phyloP scores from a whole-genome alignment of 1,139 yeast genomes.

The Zygosaccharomyces pseudobailii region DNA sequence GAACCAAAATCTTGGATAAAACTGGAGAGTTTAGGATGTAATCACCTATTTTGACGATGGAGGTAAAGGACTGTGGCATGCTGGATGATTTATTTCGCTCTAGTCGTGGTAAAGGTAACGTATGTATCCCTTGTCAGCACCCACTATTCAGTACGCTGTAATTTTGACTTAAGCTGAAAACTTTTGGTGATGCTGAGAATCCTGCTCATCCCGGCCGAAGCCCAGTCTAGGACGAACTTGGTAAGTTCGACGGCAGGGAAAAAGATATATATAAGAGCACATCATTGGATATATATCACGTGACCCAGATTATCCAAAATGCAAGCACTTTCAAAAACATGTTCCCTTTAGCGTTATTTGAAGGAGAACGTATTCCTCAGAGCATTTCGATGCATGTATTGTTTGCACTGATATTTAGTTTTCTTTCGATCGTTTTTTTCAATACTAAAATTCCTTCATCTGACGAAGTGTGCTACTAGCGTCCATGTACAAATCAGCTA shows the following conservation, averaged over 20 bases:
- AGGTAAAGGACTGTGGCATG: conserved; percentile 54
- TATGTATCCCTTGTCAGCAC: too few species aligned
- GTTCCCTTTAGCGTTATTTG: too few species aligned
- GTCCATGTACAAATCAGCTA: too few species aligned
- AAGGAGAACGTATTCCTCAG: too few species aligned
- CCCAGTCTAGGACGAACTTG: not conserved
- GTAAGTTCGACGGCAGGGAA: not conserved
- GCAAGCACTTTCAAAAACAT: too few species aligned
- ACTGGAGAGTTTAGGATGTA: conserved; percentile 77
- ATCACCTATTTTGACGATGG: conserved; percentile 77
- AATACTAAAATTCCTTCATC: too few species aligned
- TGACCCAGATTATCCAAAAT: not conserved
- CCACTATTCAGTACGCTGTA: too few species aligned
- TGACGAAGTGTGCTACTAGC: too few species aligned
- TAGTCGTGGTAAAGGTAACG: too few species aligned
- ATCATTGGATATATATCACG: not conserved
- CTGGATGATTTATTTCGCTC: not conserved
- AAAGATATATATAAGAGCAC: not conserved
- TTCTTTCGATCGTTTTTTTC: too few species aligned
- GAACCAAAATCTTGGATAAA: conserved; percentile 68
- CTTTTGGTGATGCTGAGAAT: not conserved
- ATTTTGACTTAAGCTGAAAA: not conserved
- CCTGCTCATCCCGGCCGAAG: not conserved
- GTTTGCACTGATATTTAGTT: too few species aligned
- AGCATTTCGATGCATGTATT: too few species aligned